These are phyloP conservation scores for Aegilops umbellulata DNA, from an alignment of 176 grass and related monocot species.

Conservation along the genomic window DNA sequence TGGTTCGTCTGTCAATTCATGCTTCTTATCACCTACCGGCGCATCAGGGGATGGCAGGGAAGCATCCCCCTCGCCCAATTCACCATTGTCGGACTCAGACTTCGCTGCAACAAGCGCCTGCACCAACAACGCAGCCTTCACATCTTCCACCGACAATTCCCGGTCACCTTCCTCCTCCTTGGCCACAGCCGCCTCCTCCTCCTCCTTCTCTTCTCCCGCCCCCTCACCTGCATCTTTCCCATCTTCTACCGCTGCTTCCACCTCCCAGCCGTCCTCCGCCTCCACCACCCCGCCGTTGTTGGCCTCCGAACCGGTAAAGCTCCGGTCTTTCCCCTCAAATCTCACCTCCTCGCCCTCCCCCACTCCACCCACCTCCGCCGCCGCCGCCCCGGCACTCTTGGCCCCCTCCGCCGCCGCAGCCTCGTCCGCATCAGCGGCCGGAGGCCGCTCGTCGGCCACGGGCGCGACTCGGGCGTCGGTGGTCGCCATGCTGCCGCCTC, in stretches of 20 bases:
- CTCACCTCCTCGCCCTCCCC: not conserved
- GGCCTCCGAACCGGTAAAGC: not conserved
- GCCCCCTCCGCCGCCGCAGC: not conserved
- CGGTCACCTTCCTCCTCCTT: not conserved
- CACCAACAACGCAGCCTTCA: not conserved
- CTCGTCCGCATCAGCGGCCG: not conserved
- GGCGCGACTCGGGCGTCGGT: not conserved
- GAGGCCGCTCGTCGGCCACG: slow-evolving; percentile 1
- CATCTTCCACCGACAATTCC: not conserved
- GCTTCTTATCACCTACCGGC: slow-evolving; percentile 6
- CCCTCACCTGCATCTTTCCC: not conserved
- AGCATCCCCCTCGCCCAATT: slow-evolving; percentile 29
- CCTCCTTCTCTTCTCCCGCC: not conserved
- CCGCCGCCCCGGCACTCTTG: not conserved
- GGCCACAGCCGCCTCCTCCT: not conserved
- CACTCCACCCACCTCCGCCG: not conserved
- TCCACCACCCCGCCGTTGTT: slow-evolving; percentile 1
- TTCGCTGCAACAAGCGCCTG: not conserved
- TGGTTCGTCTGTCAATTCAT: not conserved
- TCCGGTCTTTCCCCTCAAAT: slow-evolving; percentile 23
- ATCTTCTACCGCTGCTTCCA: not conserved
- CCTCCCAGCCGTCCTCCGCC: not conserved
- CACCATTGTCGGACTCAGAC: not conserved
- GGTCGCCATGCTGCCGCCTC: slow-evolving; percentile 37
- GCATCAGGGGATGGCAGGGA: slow-evolving; percentile 6